A percentile compares a stretch with the other conserved stretches of the same genome.
Conservation (phyloP, 148 eudicot genomes). For the Euryodendron excelsum region DNA sequence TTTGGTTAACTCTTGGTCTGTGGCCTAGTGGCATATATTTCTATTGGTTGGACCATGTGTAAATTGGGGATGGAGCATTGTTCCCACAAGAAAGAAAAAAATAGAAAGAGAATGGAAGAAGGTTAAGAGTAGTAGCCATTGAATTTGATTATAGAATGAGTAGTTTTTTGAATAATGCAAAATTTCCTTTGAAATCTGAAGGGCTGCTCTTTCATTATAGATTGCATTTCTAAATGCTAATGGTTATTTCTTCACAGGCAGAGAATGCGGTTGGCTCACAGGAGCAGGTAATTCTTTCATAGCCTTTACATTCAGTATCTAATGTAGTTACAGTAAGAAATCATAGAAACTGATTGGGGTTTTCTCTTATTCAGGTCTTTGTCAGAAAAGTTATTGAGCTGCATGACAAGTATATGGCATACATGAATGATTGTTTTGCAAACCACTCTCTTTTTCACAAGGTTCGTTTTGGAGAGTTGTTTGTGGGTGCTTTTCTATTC, state of each 20-base stretch:
- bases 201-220: not conserved
- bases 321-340: not conserved
- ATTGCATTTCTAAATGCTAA: conserved; percentile 10
- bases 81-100: not conserved
- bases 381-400: conserved; percentile 41
- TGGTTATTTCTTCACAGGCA: conserved; percentile 16
- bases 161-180: too few relatives aligned
- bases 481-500: not conserved
- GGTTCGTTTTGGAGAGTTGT: conserved; percentile 16
- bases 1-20: not conserved
- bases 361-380: conserved; percentile 24
- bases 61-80: not conserved
- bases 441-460: conserved; percentile 44
- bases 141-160: too few relatives aligned
- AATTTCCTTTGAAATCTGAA: not conserved
- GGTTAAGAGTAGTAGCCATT: too few relatives aligned
- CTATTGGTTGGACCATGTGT: not conserved
- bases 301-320: not conserved
- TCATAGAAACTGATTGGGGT: conserved; percentile 13
- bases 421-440: conserved; percentile 31
- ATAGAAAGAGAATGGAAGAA: not conserved
- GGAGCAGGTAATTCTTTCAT: conserved; percentile 31
- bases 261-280: conserved; percentile 30
- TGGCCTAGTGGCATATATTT: not conserved
- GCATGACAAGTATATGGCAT: conserved; percentile 41